Evolutionary conservation across 2,329 filamentous ascomycete species (phyloP).

Genomic region (Ramularia collo-cygni): DNA sequence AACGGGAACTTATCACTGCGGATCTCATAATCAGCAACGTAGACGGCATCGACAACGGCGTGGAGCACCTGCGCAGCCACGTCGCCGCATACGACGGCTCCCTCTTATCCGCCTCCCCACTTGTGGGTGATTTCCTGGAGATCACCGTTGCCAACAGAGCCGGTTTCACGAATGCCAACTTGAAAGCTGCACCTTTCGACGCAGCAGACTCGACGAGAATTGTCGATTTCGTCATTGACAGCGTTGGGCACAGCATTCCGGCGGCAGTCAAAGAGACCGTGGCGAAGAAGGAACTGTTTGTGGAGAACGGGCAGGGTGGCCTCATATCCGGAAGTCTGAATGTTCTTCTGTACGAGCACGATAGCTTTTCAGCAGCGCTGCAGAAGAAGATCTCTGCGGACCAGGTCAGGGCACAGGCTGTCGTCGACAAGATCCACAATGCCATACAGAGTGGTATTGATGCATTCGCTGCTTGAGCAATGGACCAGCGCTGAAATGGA

Average conservation of each 20-base stretch:
- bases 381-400: conserved; percentile 7
- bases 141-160: conserved; percentile 21
- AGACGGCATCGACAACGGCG: conserved; percentile 16
- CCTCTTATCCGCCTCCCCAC: conserved; percentile 7
- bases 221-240: conserved; percentile 15
- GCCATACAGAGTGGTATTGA: conserved; percentile 12
- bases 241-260: conserved; percentile 17
- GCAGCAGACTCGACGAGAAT: conserved; percentile 14
- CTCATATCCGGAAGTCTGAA: conserved; percentile 17
- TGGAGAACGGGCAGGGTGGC: conserved; percentile 6
- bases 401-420: conserved; percentile 7
- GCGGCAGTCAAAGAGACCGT: conserved; percentile 15
- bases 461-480: conserved; percentile 8
- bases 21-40: conserved; percentile 17
- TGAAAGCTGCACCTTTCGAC: conserved; percentile 11
- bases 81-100: conserved; percentile 10
- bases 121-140: conserved; percentile 16
- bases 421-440: conserved; percentile 10
- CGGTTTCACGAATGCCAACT: conserved; percentile 18
- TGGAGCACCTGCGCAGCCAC: conserved; percentile 14
- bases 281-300: conserved; percentile 15
- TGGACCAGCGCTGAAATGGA: too few relatives aligned
- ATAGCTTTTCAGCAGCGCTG: conserved; percentile 10
- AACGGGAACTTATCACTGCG: conserved; percentile 15
- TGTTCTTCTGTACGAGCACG: conserved; percentile 15